Evolutionary conservation across 768 basidiomycete genomes (phyloP), one percentile per base, ranked within the genome.

Genomic region (Kwoniella bestiolae): DNA sequence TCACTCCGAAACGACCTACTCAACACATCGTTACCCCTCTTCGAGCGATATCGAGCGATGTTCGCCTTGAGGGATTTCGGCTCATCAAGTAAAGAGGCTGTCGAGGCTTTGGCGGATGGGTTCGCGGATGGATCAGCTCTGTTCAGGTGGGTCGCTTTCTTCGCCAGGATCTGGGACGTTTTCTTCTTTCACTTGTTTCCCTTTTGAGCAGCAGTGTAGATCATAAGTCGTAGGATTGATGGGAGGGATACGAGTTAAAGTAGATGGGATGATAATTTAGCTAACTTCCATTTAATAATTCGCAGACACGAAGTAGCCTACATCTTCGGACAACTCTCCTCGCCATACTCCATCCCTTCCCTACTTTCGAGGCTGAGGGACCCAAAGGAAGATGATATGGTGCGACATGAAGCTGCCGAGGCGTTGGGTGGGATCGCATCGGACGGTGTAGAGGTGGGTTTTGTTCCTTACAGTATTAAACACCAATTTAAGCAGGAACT

Each of bases 321-420:
- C 80, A 90, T 99, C 49, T 97, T 98, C 75, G 96, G 96, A 12
- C 96, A 99, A 83, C 86, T 99, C 46, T 87, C 92, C 56, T 93
- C 92, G 1, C 85, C 89, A 5, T 88, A 94, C 78, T 90, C 93
- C 0, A 90, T 98, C 23, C 93, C 94, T 9, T 85, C 91, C 0
- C 84, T 99, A 32, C 79, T 97, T 35, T 81, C 85, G 41, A 91
- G 95, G 29, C 84, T 99, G n/a, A 84, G 86, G 69, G 83, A 93
- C 69, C 60, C 79, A 1, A 77, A 82, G 1, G 96, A 98, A 81
- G 89, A 89, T 11, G 92, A 94, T 62, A 98, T 99, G 95, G 96
- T 99, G 9, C 87, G 96, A 32, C 96, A 99, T 72, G 96, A 99
- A 81, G 96, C 95, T 26, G 96, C 96, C 3, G 96, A 99, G 81